Evolutionary conservation across 2,329 filamentous ascomycete genomes (phyloP).

Genomic region (Penicillium sp.): DNA sequence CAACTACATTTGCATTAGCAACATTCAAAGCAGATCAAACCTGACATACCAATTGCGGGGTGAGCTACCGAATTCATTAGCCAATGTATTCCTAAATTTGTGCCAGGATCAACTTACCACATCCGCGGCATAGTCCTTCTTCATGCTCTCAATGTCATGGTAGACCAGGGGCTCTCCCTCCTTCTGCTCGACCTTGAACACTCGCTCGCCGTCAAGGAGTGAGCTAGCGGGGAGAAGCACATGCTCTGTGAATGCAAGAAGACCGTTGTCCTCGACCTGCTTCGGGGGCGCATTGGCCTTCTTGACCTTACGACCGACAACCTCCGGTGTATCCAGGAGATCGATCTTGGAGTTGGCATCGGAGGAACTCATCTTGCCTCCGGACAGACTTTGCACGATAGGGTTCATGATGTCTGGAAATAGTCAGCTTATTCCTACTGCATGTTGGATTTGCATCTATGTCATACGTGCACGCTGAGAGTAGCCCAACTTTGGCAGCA

Average conservation of each 20-base stretch:
- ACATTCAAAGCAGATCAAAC: not conserved
- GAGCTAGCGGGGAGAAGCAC: slow-evolving; percentile 68
- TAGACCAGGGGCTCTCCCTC: slow-evolving; percentile 75
- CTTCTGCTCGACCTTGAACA: slow-evolving; percentile 63
- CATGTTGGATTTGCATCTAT: no score
- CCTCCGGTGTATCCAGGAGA: slow-evolving; percentile 72
- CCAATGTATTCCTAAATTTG: not conserved
- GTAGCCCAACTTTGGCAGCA: slow-evolving; percentile 81
- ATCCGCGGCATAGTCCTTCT: slow-evolving; percentile 75
- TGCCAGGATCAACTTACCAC: slow-evolving; percentile 51
- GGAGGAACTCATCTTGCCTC: slow-evolving; percentile 72
- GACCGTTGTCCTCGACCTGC: slow-evolving; percentile 76
- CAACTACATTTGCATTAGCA: slow-evolving; percentile 39
- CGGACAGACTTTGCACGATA: slow-evolving; percentile 80
- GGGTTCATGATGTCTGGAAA: slow-evolving; percentile 64
- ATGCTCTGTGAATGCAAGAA: slow-evolving; percentile 80
- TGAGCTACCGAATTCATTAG: slow-evolving; percentile 51
- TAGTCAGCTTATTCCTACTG: not conserved
- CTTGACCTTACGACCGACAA: slow-evolving; percentile 74
- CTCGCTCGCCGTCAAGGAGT: slow-evolving; percentile 44
- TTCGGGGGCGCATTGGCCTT: slow-evolving; percentile 77
- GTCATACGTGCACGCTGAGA: slow-evolving; percentile 21
- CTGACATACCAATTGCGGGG: slow-evolving; percentile 60
- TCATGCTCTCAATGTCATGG: slow-evolving; percentile 66
- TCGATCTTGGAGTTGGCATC: slow-evolving; percentile 58